These are phyloP conservation scores for Podaxis sp. DNA, from an alignment of 768 basidiomycete species.

Conservation along the genomic window DNA sequence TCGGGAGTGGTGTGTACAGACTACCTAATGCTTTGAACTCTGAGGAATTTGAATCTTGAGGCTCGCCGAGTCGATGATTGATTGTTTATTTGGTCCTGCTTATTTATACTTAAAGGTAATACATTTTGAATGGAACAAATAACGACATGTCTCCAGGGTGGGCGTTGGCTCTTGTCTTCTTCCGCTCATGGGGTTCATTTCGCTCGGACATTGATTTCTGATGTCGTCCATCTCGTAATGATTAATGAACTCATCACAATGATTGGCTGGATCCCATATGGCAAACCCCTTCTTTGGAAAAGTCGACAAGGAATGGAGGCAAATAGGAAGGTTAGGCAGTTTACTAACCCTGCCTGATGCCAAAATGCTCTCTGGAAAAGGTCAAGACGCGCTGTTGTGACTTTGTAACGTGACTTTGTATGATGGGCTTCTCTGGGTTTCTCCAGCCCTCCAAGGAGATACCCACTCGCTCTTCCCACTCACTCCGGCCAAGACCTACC, in stretches of 20 bases:
- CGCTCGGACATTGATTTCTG: background rate
- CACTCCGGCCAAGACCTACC: background rate
- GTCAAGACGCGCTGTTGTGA: conserved; percentile 12
- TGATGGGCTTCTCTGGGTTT: background rate
- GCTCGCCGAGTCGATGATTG: no score
- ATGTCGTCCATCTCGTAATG: background rate
- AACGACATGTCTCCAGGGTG: background rate
- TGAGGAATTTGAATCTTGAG: no score
- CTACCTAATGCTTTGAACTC: no score
- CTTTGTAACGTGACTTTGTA: background rate
- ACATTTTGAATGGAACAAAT: background rate
- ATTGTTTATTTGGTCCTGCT: no score
- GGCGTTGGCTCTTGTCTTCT: background rate
- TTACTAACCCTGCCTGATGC: background rate
- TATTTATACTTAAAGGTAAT: background rate
- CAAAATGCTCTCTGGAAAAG: background rate
- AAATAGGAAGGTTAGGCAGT: background rate
- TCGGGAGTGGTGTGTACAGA: no score
- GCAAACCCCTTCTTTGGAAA: background rate
- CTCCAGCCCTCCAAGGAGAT: background rate
- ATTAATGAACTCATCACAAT: background rate
- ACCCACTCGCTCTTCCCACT: background rate
- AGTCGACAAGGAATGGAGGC: background rate
- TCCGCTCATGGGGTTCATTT: background rate
- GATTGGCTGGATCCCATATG: background rate